phyloP scores from a whole-genome alignment of 2,329 filamentous ascomycete species.

The Aspergillus oerlinghausenensis region DNA sequence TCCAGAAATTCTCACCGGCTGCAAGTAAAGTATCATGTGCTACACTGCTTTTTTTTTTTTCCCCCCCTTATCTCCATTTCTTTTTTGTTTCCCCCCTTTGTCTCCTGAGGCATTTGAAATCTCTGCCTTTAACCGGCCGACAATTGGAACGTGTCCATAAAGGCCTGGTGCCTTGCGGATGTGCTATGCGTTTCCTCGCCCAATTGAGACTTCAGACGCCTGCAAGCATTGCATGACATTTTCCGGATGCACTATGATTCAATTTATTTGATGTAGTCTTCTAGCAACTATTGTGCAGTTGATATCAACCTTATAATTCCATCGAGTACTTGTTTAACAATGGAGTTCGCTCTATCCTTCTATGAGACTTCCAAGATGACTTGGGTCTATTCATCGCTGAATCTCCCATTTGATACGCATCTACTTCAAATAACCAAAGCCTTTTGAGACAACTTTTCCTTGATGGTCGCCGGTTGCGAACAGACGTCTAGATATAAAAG shows the following conservation, averaged over 20 bases:
- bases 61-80: not conserved
- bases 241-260: not conserved
- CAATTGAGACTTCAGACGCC: not conserved
- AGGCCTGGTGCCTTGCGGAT: not conserved
- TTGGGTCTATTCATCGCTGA: too few species aligned
- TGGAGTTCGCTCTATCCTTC: not conserved
- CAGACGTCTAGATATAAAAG: too few species aligned
- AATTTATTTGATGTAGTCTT: too few species aligned
- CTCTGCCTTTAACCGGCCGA: not conserved
- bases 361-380: too few species aligned
- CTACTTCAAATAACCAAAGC: too few species aligned
- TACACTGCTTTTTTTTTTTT: constrained; percentile 9
- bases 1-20: constrained; percentile 23
- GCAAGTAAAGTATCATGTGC: constrained; percentile 13
- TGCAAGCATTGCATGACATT: not conserved
- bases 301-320: not conserved
- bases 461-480: too few species aligned
- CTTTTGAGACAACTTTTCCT: too few species aligned
- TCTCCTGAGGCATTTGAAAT: not conserved
- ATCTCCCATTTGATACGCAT: too few species aligned
- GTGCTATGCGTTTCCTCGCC: not conserved
- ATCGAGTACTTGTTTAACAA: not conserved
- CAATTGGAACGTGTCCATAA: not conserved
- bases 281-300: not conserved
- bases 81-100: too few species aligned